Percentiles rank a stretch among this genome's conserved stretches.
phyloP scores from a whole-genome alignment of 2,329 filamentous ascomycete genomes.

The Berkeleyomyces basicola region DNA sequence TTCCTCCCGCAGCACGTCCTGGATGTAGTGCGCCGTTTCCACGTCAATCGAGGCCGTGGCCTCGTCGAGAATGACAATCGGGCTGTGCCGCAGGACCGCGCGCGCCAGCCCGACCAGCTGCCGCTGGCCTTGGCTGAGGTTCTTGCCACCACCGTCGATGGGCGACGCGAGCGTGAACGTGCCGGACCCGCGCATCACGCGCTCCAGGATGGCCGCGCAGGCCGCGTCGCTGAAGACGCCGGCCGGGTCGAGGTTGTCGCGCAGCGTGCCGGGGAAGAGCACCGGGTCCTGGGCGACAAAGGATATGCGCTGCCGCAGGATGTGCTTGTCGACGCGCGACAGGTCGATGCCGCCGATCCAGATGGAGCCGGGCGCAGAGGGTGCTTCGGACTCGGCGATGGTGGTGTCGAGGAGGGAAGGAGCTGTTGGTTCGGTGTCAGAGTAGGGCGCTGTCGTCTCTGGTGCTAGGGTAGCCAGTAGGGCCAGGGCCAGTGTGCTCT shows the following conservation, averaged over 20 bases:
- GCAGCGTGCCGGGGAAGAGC: constrained; percentile 40
- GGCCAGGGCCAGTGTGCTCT: constrained; percentile 55
- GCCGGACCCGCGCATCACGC: constrained; percentile 25
- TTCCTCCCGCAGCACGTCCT: constrained; percentile 39
- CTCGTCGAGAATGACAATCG: constrained; percentile 47
- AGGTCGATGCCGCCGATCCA: constrained; percentile 38
- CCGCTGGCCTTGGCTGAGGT: constrained; percentile 45
- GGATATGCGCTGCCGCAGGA: constrained; percentile 39
- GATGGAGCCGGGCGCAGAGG: constrained; percentile 28
- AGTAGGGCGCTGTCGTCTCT: neutral
- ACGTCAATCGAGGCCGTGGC: constrained; percentile 48
- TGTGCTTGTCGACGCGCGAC: constrained; percentile 34
- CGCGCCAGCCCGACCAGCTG: constrained; percentile 45
- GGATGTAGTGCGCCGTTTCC: constrained; percentile 40
- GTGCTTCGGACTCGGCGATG: constrained; percentile 1
- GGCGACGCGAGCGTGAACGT: constrained; percentile 31
- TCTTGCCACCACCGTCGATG: constrained; percentile 43
- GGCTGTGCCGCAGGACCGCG: constrained; percentile 41
- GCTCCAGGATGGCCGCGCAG: constrained; percentile 35
- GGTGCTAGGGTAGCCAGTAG: constrained; percentile 40
- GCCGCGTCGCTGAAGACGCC: constrained; percentile 37
- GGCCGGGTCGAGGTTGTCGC: constrained; percentile 53
- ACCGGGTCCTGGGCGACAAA: constrained; percentile 50
- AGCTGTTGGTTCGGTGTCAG: constrained; percentile 1
- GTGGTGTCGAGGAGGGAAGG: neutral